Evolutionary conservation across 352 stramenopile genomes (phyloP), one percentile per base, ranked within the genome.

Genomic region (Phytopythium boreale): DNA sequence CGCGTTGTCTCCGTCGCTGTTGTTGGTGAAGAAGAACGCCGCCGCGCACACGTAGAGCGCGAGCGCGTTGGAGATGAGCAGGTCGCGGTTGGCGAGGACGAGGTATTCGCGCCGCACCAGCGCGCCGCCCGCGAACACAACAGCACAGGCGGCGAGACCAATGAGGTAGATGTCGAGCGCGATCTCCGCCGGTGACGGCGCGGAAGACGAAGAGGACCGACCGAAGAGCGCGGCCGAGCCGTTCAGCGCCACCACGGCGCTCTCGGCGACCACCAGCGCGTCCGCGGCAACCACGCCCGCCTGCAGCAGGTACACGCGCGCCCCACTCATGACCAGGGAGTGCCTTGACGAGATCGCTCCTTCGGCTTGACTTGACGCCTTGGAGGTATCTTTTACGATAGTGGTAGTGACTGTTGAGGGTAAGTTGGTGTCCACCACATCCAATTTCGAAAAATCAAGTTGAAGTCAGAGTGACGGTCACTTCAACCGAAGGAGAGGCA

Each of bases 21-120:
- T 36, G 53, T 47, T 46, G 31, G 53, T 60, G 53, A 60, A 27
- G 53, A 60, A 60, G 53, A 60, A 47, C 19, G 53, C 53, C 9
- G 31, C 53, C 36, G 53, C n/a, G 53, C 53, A 49, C 53, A 60
- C 53, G 36, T 60, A 60, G 9, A 60, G 15, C n/a, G 36, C 31
- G 53, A 49, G 53, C n/a, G 53, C 29, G 34, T 46, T 60, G 9
- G 53, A 49, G 53, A 47, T 49, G 34, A 60, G 53, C 53, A 60
- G 36, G n/a, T 60, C 53, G 22, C 53, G 36, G 36, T 60, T 60
- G 31, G 34, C 53, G n/a, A 46, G 53, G 17, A 60, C 53, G 53
- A 60, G 26, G 3, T 39, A 20, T 36, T 60, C 53, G 36, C 36
- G 31, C 19, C 37, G 36, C 11, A 15, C n/a, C 34, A 60, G 9